A percentile compares a stretch with the other conserved stretches of the same genome.
Conservation (phyloP, 1,284 basidiomycete genomes). For the Moesziomyces sp. region DNA sequence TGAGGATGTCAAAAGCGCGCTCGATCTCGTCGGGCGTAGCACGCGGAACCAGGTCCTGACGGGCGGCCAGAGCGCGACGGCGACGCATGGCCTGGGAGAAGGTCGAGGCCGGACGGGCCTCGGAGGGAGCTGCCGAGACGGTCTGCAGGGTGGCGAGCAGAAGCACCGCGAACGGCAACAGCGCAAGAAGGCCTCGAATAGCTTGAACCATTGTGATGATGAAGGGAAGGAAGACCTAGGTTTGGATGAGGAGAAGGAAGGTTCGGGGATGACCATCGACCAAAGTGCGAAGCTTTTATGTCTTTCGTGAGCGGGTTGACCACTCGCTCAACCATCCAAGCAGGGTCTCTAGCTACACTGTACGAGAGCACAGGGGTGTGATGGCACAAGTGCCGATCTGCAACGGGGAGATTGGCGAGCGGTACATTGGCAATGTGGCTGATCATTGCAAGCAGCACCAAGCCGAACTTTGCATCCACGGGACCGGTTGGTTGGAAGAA, state of each 20-base stretch:
- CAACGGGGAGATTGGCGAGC: not conserved
- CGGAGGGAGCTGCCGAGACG: conserved; percentile 2
- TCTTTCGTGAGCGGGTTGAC: not conserved
- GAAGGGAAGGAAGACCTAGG: not conserved
- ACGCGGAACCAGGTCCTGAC: conserved; percentile 21
- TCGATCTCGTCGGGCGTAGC: conserved; percentile 24
- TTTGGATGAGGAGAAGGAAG: not conserved
- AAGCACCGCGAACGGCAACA: conserved; percentile 13
- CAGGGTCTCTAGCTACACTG: not conserved
- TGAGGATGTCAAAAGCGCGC: conserved; percentile 25
- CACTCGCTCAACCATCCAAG: not conserved
- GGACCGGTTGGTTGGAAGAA: not conserved
- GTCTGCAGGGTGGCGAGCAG: conserved; percentile 7
- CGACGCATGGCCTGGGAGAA: conserved; percentile 22
- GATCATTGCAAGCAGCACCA: not conserved
- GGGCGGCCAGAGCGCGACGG: conserved; percentile 11
- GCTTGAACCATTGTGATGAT: conserved; percentile 20
- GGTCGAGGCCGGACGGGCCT: not conserved
- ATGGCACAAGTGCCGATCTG: not conserved
- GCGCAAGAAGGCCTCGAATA: conserved; percentile 11
- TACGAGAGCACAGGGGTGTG: not conserved
- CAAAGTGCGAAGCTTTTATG: not conserved
- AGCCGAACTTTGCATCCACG: no score
- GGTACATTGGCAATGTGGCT: not conserved
- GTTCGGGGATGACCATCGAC: no score